phyloP scores from a whole-genome alignment of 1,284 basidiomycete species.

The Sporisorium reilianum region DNA sequence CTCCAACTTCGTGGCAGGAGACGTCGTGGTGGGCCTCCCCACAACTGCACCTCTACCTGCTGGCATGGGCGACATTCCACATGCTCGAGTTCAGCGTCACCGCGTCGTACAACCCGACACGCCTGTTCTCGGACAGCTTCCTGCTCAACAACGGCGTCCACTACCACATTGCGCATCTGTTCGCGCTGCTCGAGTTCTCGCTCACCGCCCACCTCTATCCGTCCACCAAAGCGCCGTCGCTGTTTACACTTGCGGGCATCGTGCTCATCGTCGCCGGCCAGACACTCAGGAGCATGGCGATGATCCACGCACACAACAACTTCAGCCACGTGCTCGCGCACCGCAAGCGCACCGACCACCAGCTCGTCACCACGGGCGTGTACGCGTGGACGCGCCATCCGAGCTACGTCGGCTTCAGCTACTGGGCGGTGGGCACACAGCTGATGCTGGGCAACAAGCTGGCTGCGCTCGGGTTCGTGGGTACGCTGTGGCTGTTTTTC shows the following conservation, averaged over 20 bases:
- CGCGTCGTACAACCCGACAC: slow-evolving; percentile 92
- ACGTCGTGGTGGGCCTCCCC: slow-evolving; percentile 18
- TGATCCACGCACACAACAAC: slow-evolving; percentile 93
- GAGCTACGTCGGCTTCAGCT: slow-evolving; percentile 96
- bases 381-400: slow-evolving; percentile 82
- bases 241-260: slow-evolving; percentile 72
- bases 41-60: slow-evolving; percentile 56
- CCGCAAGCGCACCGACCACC: slow-evolving; percentile 59
- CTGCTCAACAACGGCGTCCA: slow-evolving; percentile 87
- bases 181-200: slow-evolving; percentile 84
- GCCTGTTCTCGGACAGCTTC: slow-evolving; percentile 92
- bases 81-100: slow-evolving; percentile 95
- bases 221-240: slow-evolving; percentile 8
- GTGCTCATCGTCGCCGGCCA: slow-evolving; percentile 79
- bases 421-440: slow-evolving; percentile 96
- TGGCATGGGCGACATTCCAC: slow-evolving; percentile 77
- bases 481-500: slow-evolving; percentile 88
- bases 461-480: slow-evolving; percentile 76
- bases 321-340: slow-evolving; percentile 80
- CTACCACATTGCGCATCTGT: slow-evolving; percentile 87
- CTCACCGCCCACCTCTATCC: slow-evolving; percentile 66
- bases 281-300: slow-evolving; percentile 83
- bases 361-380: slow-evolving; percentile 62
- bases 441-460: slow-evolving; percentile 89
- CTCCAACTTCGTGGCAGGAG: not conserved